Evolutionary conservation across 768 basidiomycete species (phyloP).

Genomic region (Psilocybe tampanensis): DNA sequence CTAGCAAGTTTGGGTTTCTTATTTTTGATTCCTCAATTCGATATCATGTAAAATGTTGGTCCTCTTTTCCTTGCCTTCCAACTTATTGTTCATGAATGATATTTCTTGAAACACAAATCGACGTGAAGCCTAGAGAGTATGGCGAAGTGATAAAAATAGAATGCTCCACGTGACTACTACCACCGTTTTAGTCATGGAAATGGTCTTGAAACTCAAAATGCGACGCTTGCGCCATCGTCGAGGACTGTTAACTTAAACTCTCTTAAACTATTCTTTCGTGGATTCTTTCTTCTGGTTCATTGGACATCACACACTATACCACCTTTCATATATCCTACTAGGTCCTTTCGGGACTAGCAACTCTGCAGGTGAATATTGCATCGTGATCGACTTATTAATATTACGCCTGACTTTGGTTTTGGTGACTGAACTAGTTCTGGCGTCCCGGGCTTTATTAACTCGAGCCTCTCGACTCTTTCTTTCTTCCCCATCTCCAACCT

Average conservation of each 20-base stretch:
- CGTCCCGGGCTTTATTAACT: slow-evolving; percentile 16
- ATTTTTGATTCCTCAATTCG: too few species aligned
- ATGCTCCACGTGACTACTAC: not conserved
- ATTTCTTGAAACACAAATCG: too few species aligned
- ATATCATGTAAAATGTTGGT: too few species aligned
- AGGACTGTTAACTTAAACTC: not conserved
- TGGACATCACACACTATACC: too few species aligned
- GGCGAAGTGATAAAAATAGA: not conserved
- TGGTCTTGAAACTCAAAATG: not conserved
- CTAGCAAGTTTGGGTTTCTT: not conserved
- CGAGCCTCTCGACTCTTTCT: not conserved
- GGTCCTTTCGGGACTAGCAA: not conserved
- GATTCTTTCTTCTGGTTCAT: not conserved
- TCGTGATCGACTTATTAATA: slow-evolving; percentile 6
- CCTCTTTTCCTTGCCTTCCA: too few species aligned
- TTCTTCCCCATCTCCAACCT: slow-evolving; percentile 7
- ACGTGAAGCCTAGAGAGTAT: too few species aligned
- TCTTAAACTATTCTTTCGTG: not conserved
- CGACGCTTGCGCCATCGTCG: slow-evolving; percentile 10
- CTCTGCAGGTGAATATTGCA: not conserved
- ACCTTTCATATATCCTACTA: too few species aligned
- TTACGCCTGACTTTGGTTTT: slow-evolving; percentile 3
- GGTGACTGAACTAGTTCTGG: slow-evolving; percentile 20
- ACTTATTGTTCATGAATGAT: too few species aligned
- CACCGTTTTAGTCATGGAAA: not conserved